These are phyloP conservation scores for Corymbia maculata DNA, from an alignment of 345 rosid genomes.

Conservation along the genomic window DNA sequence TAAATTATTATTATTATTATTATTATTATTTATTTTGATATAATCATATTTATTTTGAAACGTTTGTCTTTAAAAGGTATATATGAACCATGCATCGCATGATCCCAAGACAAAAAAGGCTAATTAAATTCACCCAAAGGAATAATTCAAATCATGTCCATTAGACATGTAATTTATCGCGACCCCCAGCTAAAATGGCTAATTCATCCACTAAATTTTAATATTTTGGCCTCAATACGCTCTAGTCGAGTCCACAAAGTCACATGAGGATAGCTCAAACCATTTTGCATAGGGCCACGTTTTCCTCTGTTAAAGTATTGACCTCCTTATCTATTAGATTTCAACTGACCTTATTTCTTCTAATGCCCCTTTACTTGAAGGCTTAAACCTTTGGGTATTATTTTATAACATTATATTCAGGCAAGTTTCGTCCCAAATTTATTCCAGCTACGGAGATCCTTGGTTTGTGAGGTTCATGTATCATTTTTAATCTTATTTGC, in stretches of 20 bases:
- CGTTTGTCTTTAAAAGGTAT: background rate
- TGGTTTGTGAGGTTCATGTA: background rate
- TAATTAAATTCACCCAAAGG: background rate
- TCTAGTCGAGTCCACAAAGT: background rate
- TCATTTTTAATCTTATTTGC: too few relatives aligned
- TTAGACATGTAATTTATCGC: background rate
- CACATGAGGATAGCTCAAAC: background rate
- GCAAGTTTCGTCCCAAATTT: background rate
- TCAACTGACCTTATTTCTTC: too few relatives aligned
- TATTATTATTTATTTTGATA: background rate
- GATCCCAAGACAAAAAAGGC: background rate
- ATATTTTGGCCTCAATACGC: background rate
- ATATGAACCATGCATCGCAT: background rate
- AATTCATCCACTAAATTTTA: background rate
- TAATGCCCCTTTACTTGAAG: background rate
- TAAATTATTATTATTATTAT: too few relatives aligned
- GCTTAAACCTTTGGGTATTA: background rate
- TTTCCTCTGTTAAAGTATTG: background rate
- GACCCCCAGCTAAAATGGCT: background rate
- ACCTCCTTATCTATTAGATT: too few relatives aligned
- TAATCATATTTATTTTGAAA: background rate
- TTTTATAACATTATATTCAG: too few relatives aligned
- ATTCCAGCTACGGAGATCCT: background rate
- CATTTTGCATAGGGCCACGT: background rate
- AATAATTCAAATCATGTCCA: background rate